Evolutionary conservation across 2,329 filamentous ascomycete species (phyloP).

Genomic region (Xylaria digitata): DNA sequence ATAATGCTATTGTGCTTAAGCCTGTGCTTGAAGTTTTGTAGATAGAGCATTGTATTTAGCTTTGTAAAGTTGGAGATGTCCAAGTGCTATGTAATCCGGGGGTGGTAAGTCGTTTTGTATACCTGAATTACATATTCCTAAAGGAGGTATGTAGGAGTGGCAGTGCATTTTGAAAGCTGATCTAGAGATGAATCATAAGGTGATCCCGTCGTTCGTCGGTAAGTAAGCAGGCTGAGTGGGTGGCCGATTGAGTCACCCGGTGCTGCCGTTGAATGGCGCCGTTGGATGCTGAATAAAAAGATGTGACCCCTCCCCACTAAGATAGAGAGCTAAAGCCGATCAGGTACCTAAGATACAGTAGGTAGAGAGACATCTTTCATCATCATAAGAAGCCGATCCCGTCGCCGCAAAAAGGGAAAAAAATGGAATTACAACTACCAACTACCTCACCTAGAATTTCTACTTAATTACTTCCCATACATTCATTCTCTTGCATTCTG

Average conservation of each 20-base stretch:
- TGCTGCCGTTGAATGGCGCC: not conserved
- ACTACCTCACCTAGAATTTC: no score
- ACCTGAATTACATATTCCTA: no score
- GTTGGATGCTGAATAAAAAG: constrained; percentile 9
- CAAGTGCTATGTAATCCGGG: no score
- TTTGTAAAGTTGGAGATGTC: no score
- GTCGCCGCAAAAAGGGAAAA: not conserved
- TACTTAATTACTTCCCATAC: not conserved
- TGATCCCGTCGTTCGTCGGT: no score
- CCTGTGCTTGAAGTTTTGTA: no score
- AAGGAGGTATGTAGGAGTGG: not conserved
- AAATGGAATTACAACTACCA: not conserved
- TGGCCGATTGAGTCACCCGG: constrained; percentile 13
- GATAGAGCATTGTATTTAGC: no score
- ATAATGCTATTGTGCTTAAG: constrained; percentile 13
- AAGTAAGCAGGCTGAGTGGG: no score
- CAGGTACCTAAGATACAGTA: not conserved
- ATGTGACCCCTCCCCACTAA: not conserved
- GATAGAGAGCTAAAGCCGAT: not conserved
- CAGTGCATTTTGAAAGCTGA: not conserved
- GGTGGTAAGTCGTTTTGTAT: no score
- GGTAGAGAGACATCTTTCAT: not conserved
- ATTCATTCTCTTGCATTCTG: not conserved
- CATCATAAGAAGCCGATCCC: constrained; percentile 7
- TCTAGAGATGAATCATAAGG: not conserved